phyloP scores from a whole-genome alignment of 352 stramenopile genomes.

The Phytophthora macrochlamydospora region DNA sequence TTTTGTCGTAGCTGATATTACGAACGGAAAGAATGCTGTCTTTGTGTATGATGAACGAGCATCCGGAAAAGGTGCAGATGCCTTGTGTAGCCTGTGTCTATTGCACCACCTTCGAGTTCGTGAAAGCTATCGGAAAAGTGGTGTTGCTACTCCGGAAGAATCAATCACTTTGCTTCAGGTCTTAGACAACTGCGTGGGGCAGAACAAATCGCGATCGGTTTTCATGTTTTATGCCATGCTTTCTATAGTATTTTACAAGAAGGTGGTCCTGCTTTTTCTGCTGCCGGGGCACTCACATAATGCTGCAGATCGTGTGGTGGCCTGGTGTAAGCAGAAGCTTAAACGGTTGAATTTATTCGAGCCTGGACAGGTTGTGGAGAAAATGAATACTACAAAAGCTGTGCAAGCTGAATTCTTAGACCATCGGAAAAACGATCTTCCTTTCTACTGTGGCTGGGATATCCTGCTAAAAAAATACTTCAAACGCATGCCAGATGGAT shows the following conservation, averaged over 20 bases:
- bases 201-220: constrained; percentile 12
- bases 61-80: constrained; percentile 3
- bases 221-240: constrained; percentile 20
- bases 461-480: constrained; percentile 3
- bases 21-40: constrained; percentile 11
- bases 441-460: constrained; percentile 14
- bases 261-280: constrained; percentile 8
- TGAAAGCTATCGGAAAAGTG: neutral
- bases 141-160: neutral
- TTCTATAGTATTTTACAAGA: constrained; percentile 11
- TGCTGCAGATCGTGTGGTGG: constrained; percentile 3
- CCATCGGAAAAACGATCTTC: constrained; percentile 1
- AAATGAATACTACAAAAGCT: constrained; percentile 5
- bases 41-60: constrained; percentile 10
- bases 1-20: constrained; percentile 11
- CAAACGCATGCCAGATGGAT: neutral
- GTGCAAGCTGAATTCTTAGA: constrained; percentile 4
- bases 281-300: constrained; percentile 12
- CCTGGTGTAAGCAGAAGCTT: constrained; percentile 2
- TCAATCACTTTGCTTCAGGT: neutral
- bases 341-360: constrained; percentile 2
- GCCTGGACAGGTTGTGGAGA: neutral
- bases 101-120: constrained; percentile 3
- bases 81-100: constrained; percentile 5
- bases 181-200: constrained; percentile 11